These are phyloP conservation scores for Maudiozyma serrabonitensis DNA, from an alignment of 805 yeast genomes.

Conservation along the genomic window DNA sequence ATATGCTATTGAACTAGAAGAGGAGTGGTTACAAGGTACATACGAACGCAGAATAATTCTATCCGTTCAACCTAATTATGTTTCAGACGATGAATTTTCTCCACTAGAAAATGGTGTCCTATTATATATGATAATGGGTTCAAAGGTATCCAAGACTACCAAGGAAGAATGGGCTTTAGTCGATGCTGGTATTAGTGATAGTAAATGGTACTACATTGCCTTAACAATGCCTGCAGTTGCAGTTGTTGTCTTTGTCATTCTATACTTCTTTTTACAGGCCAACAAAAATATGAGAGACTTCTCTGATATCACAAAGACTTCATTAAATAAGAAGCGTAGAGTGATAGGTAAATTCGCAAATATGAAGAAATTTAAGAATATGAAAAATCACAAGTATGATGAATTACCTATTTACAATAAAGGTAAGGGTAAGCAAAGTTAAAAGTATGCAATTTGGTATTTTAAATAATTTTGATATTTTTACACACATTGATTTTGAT, in stretches of 20 bases:
- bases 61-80: conserved; percentile 63
- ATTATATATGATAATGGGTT: conserved; percentile 34
- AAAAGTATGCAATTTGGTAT: background rate
- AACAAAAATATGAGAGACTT: conserved; percentile 51
- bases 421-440: conserved; percentile 20
- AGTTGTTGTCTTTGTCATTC: conserved; percentile 44
- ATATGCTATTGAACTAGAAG: conserved; percentile 49
- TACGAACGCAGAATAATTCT: conserved; percentile 48
- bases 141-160: conserved; percentile 34
- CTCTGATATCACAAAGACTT: conserved; percentile 32
- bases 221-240: conserved; percentile 62
- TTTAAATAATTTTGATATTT: too few species aligned
- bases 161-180: conserved; percentile 35
- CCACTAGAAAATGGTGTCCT: conserved; percentile 43
- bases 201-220: conserved; percentile 51
- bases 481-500: too few species aligned
- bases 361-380: conserved; percentile 20
- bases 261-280: conserved; percentile 53
- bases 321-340: conserved; percentile 30
- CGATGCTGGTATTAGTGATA: conserved; percentile 38
- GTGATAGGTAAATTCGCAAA: conserved; percentile 34
- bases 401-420: conserved; percentile 33
- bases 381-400: conserved; percentile 32
- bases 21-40: conserved; percentile 53
- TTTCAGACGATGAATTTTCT: conserved; percentile 58